A percentile compares a stretch with the other conserved stretches of the same genome.
phyloP scores from a whole-genome alignment of 2,329 filamentous ascomycete genomes.

The Alternaria conjuncta region DNA sequence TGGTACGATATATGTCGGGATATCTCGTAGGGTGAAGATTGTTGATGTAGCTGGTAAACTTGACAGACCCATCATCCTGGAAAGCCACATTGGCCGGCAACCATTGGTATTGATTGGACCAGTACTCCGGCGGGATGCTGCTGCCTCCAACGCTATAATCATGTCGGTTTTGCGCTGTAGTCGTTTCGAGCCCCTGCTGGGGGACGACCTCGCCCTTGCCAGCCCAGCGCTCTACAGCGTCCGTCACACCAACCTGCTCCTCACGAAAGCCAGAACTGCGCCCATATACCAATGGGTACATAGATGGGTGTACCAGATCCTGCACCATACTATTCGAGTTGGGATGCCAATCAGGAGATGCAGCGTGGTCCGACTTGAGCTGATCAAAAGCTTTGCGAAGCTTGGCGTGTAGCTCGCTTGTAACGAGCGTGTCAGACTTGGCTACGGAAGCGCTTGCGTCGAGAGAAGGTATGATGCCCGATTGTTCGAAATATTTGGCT shows the following conservation, averaged over 20 bases:
- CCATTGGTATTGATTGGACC: slow-evolving; percentile 51
- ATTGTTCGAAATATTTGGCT: slow-evolving; percentile 53
- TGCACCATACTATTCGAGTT: slow-evolving; percentile 63
- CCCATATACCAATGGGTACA: slow-evolving; percentile 67
- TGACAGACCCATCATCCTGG: slow-evolving; percentile 37
- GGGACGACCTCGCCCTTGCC: slow-evolving; percentile 39
- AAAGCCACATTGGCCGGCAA: slow-evolving; percentile 60
- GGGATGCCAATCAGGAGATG: slow-evolving; percentile 63
- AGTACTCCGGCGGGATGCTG: slow-evolving; percentile 19
- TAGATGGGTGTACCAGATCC: slow-evolving; percentile 68
- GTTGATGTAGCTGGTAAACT: slow-evolving; percentile 61
- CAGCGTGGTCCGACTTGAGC: slow-evolving; percentile 56
- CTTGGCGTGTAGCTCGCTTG: slow-evolving; percentile 46
- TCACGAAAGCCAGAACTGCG: slow-evolving; percentile 51
- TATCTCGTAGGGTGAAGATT: slow-evolving; percentile 56
- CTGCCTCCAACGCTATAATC: slow-evolving; percentile 6
- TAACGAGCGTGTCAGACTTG: slow-evolving; percentile 61
- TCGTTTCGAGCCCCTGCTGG: background rate
- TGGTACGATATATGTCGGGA: slow-evolving; percentile 22
- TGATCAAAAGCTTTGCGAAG: slow-evolving; percentile 54
- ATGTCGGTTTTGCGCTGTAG: background rate
- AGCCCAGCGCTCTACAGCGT: slow-evolving; percentile 34
- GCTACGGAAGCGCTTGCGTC: slow-evolving; percentile 55
- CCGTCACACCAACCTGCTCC: slow-evolving; percentile 33
- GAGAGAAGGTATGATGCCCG: slow-evolving; percentile 53